Evolutionary conservation across 257 asterid genomes (phyloP), one percentile per base, ranked within the genome.

Genomic region (Solanum clarkiae): DNA sequence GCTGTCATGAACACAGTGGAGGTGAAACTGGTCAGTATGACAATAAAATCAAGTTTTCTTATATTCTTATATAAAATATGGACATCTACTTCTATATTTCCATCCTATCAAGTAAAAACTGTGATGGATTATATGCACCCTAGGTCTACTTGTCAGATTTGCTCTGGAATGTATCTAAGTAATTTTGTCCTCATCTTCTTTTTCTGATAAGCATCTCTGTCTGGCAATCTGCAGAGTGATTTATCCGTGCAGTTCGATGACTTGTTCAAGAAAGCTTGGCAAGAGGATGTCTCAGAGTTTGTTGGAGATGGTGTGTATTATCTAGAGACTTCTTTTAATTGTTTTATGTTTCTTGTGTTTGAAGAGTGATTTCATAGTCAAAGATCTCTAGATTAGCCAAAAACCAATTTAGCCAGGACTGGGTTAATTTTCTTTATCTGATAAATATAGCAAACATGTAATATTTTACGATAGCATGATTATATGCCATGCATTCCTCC

Each of bases 201-300:
- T 86, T 89, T 56, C 69, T 88, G 83, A 87, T 72, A 72, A 65
- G 47, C 57, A 62, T 86, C 63, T 87, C 77, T 84, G 85, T 84
- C 63, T 74, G 74, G 65, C 77, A 14, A 56, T 88, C 88, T 90
- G 98, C 97, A 94, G 98, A 92, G 92, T 60, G 95, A 93, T 84
- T 90, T 95, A 81, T 95, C 98, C 9, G 92, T 96, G 93, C 98
- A 94, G 91, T 93, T 96, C 83, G 99, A 96, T 90, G 98, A 93
- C 89, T 90, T 96, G 86, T 96, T 96, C 92, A 93, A 91, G 92
- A 95, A 91, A 88, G 98, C 98, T 83, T 96, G 99, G 99, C 97
- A 95, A 87, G 97, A 91, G 87, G 99, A 94, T 89, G 90, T 72
- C 86, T 66, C 85, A 80, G 86, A 87, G 70, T 87, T 85, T 72